Evolutionary conservation across 352 stramenopile species (phyloP), one percentile per base, ranked within the genome.

Genomic region (Paralagenidium karlingii): DNA sequence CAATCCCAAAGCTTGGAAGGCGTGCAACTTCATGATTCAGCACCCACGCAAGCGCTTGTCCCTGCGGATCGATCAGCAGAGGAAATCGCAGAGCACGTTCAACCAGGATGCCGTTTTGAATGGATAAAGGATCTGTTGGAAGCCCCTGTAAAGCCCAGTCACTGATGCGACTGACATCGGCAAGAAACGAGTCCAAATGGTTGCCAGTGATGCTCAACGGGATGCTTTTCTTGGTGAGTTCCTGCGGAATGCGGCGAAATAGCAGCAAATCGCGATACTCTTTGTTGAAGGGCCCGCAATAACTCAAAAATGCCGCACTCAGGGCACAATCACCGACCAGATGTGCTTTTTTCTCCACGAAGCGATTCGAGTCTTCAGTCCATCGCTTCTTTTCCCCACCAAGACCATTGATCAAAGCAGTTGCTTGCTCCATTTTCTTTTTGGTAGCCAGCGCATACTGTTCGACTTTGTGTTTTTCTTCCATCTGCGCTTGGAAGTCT

Each of bases 101-200:
- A 7, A 95, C 80, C 5, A 96, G 49, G 37, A 95, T 77, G 8
- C 82, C 84, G 44, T 96, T 96, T 48, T 96, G 80, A 38, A 94
- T 93, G 0, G 81, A 95, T 0, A 96, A 53, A 6, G 75, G 58
- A 43, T 96, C 85, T 1, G 77, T 78, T 19, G 85, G 82, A 8
- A 96, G 57, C 2, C 83, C 82, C 33, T 91, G 69, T 29, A 96
- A 40, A 26, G 70, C 88, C 85, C 83, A 96, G 53, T 95, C 82
- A 19, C 77, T 82, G 34, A 94, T 62, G 0, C 63, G 85, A 11
- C 71, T 74, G 15, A 68, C 53, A 45, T 95, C 73, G 0, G 68
- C 64, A 5, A 96, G 52, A 39, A 95, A 94, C 2, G 57, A 49
- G 9, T 74, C 63, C 2, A 95, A 38, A n/a, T n/a, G n/a, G 6